Conservation (phyloP, 208 protist species). For the Leishmania guyanensis region DNA sequence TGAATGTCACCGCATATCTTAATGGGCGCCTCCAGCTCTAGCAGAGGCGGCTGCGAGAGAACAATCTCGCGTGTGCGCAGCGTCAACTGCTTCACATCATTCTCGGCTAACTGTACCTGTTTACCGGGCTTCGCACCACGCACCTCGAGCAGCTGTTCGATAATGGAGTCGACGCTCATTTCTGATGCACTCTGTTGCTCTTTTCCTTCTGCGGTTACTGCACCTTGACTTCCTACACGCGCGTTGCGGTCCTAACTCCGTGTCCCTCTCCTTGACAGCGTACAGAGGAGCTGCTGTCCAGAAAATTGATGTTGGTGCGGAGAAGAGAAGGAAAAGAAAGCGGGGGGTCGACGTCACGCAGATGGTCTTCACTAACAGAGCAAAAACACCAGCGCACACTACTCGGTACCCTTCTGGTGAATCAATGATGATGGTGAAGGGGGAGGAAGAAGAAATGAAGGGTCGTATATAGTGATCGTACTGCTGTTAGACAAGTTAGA, state of each 20-base stretch:
- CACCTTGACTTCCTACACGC: constrained; percentile 1
- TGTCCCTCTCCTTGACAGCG: background rate
- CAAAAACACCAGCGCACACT: background rate
- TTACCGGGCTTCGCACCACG: constrained; percentile 88
- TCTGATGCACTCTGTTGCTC: background rate
- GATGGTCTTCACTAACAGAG: background rate
- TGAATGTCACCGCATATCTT: constrained; percentile 98
- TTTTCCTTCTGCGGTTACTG: background rate
- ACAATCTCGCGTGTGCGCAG: constrained; percentile 89
- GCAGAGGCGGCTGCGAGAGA: constrained; percentile 79
- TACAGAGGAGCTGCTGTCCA: background rate
- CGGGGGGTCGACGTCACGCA: background rate
- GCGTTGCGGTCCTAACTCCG: background rate
- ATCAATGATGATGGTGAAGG: background rate
- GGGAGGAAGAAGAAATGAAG: background rate
- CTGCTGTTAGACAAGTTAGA: background rate
- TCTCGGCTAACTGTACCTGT: constrained; percentile 88
- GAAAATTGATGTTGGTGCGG: background rate
- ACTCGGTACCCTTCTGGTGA: background rate
- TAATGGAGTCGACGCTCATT: constrained; percentile 89
- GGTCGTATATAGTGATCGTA: background rate
- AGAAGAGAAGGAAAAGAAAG: background rate
- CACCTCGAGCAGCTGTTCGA: constrained; percentile 93
- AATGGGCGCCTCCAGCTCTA: constrained; percentile 93
- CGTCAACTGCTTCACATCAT: constrained; percentile 85